Evolutionary conservation across 2,329 filamentous ascomycete genomes (phyloP).

Genomic region (Keithomyces neogunnii): DNA sequence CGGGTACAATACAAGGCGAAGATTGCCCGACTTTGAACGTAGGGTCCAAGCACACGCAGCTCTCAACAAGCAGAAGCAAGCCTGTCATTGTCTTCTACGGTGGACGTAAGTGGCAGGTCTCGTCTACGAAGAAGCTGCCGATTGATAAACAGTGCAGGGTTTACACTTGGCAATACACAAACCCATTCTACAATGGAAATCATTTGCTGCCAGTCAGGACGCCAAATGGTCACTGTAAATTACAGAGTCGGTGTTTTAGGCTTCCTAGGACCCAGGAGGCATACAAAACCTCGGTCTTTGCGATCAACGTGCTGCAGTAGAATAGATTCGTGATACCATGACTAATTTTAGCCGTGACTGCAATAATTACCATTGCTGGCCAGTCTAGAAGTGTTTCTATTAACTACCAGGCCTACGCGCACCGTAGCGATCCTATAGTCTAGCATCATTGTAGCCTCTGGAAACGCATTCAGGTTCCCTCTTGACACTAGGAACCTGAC

Average conservation of each 20-base stretch:
- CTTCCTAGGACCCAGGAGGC: slow-evolving; percentile 25
- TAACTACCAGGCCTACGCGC: slow-evolving; percentile 41
- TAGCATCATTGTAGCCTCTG: slow-evolving; percentile 37
- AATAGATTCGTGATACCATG: slow-evolving; percentile 25
- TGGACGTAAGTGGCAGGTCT: slow-evolving; percentile 13
- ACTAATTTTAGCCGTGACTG: slow-evolving; percentile 20
- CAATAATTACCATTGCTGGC: slow-evolving; percentile 23
- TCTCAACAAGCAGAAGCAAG: slow-evolving; percentile 13
- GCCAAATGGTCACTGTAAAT: slow-evolving; percentile 36
- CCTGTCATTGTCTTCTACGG: slow-evolving; percentile 32
- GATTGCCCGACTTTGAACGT: slow-evolving; percentile 31
- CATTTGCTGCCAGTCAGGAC: slow-evolving; percentile 32
- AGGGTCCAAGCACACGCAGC: slow-evolving; percentile 23
- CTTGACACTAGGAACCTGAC: slow-evolving; percentile 25
- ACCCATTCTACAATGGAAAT: too few relatives aligned
- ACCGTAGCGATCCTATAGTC: slow-evolving; percentile 39
- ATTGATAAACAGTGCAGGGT: slow-evolving; percentile 16
- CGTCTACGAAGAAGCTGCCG: not conserved
- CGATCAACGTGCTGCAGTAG: slow-evolving; percentile 21
- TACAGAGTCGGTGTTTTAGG: slow-evolving; percentile 34
- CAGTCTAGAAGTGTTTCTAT: slow-evolving; percentile 27
- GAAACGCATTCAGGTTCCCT: slow-evolving; percentile 36
- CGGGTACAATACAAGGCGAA: slow-evolving; percentile 20
- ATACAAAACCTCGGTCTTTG: slow-evolving; percentile 18
- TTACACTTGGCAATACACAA: too few relatives aligned